Evolutionary conservation across 176 grass and related monocot species (phyloP).

Genomic region (Chloris gayana): DNA sequence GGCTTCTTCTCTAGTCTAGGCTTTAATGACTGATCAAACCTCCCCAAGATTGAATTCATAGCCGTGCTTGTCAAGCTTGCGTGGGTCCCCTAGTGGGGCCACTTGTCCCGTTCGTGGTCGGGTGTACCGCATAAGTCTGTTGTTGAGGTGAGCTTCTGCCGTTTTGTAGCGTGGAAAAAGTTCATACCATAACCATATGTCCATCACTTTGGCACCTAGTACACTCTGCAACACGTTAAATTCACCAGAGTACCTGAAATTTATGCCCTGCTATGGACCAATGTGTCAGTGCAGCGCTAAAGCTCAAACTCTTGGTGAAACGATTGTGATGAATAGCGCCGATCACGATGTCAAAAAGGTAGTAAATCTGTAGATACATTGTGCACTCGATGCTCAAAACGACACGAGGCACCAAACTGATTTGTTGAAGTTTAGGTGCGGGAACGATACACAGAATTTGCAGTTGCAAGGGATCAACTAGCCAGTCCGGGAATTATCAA

Average conservation of each 20-base stretch:
- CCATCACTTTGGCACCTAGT: background rate
- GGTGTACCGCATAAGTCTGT: conserved; percentile 54
- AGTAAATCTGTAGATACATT: background rate
- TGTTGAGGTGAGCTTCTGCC: conserved; percentile 50
- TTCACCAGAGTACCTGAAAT: background rate
- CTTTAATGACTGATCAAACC: background rate
- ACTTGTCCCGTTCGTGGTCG: conserved; percentile 29
- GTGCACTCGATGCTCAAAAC: too few species aligned
- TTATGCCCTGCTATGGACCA: background rate
- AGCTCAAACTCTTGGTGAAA: background rate
- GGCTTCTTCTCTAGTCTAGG: too few species aligned
- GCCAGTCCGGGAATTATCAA: background rate
- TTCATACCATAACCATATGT: conserved; percentile 9
- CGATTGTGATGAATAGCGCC: background rate
- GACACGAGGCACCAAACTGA: background rate
- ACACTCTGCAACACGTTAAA: background rate
- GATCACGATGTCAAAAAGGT: background rate
- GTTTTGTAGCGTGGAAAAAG: conserved; percentile 27
- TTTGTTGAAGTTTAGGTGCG: background rate
- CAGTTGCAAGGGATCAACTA: background rate
- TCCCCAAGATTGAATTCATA: background rate
- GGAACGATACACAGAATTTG: background rate
- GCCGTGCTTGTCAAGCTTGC: conserved; percentile 20
- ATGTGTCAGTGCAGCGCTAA: background rate
- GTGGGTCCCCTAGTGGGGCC: background rate